These are phyloP conservation scores for Cercophora scortea DNA, from an alignment of 495 filamentous ascomycete species.

Conservation along the genomic window DNA sequence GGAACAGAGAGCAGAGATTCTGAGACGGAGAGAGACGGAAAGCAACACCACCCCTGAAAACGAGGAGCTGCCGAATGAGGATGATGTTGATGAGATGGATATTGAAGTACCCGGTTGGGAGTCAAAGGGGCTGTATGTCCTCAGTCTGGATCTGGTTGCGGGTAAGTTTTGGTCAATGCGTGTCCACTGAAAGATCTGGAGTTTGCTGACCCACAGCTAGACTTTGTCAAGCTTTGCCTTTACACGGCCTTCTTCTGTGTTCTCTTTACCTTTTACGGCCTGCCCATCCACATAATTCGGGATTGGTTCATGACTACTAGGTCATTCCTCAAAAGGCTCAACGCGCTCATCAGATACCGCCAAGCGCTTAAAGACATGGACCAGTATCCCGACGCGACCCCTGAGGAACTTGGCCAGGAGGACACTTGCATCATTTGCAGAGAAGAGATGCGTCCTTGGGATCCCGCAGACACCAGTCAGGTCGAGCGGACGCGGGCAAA, in stretches of 20 bases:
- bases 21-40: conserved; percentile 50
- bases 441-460: conserved; percentile 84
- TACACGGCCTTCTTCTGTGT: conserved; percentile 91
- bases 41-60: conserved; percentile 31
- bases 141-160: conserved; percentile 80
- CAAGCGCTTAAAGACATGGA: conserved; percentile 87
- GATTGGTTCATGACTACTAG: conserved; percentile 90
- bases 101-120: conserved; percentile 95
- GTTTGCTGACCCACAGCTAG: conserved; percentile 34
- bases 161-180: conserved; percentile 37
- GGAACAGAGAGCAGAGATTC: conserved; percentile 55
- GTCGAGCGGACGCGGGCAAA: conserved; percentile 85
- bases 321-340: conserved; percentile 80
- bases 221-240: conserved; percentile 82
- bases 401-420: conserved; percentile 75
- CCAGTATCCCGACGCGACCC: conserved; percentile 84
- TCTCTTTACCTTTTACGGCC: conserved; percentile 83
- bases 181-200: neutral
- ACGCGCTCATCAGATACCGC: conserved; percentile 80
- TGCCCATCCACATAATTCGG: conserved; percentile 93
- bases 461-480: conserved; percentile 35
- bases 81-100: conserved; percentile 85
- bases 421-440: conserved; percentile 97
- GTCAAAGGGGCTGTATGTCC: conserved; percentile 87
- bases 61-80: conserved; percentile 54